Evolutionary conservation across 305 asterid genomes (phyloP), one percentile per base, ranked within the genome.

Genomic region (Ruellia speciosa): DNA sequence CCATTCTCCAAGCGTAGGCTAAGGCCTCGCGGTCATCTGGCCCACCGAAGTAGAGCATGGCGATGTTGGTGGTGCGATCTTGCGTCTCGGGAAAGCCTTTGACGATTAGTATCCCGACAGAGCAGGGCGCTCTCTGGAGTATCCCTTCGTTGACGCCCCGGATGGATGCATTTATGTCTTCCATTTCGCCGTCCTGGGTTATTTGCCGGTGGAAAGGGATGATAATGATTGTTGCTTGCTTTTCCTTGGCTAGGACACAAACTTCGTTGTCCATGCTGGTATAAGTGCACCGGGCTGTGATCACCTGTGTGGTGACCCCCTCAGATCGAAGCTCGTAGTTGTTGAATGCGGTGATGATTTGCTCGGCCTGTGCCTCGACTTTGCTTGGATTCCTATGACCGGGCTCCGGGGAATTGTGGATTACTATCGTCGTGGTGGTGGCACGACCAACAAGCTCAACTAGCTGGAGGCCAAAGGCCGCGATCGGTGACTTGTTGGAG

Each of bases 371-470:
- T 18, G 83, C 84, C 63, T 80, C 95, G 16, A 77, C 53, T 43
- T 73, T 79, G 73, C 82, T 82, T 0, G 83, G 78, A 67, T 81
- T 92, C 54, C 88, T 55, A 3, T 81, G 79, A 8, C 85, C 85
- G 9, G 86, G 70, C 74, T 71, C 77, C 34, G 80, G 81, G 4
- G 85, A 58, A 73, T 35, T 71, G 46, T 92, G 95, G 18, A 82
- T 85, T 31, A 85, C 78, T 41, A 88, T 56, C 81, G 71, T 81
- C 35, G 94, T 79, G 28, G 95, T 53, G 28, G 95, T 53, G 63
- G 94, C 96, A 0, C 98, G 90, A 0, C 98, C 96, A 19, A 86
- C 84, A 2, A 76, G 90, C 83, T 92, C 98, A 6, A 87, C 81
- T 12, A 92, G 70, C 63, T 92, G 96, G 58, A 88, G 82, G 34